These are phyloP conservation scores for Rosa persica DNA, from an alignment of 306 rosid genomes.

Conservation along the genomic window DNA sequence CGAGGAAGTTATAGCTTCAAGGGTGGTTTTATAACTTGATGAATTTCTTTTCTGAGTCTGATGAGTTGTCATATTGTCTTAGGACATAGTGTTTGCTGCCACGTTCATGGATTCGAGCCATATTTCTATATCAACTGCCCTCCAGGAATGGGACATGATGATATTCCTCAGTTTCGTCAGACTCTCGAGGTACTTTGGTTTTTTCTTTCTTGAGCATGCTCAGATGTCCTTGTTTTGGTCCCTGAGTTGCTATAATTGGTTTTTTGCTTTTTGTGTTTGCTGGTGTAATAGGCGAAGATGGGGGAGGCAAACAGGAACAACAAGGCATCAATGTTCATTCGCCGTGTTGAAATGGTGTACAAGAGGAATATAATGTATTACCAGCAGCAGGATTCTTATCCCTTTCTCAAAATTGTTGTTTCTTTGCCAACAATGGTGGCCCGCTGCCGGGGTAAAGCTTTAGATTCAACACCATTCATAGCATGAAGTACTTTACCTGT, in stretches of 20 bases:
- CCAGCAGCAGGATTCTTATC: slow-evolving; percentile 65
- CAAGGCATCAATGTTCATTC: slow-evolving; percentile 59
- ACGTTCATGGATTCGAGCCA: slow-evolving; percentile 95
- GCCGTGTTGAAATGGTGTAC: slow-evolving; percentile 78
- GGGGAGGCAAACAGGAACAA: slow-evolving; percentile 79
- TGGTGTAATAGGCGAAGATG: slow-evolving; percentile 70
- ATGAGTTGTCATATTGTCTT: slow-evolving; percentile 22
- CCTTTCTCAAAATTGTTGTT: slow-evolving; percentile 90
- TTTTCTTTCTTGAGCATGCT: slow-evolving; percentile 14
- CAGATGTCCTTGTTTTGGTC: slow-evolving; percentile 11
- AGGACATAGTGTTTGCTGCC: slow-evolving; percentile 96
- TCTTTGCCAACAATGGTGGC: slow-evolving; percentile 97
- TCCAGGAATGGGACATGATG: slow-evolving; percentile 92
- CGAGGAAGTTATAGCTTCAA: background rate
- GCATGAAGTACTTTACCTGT: background rate
- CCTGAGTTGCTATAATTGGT: slow-evolving; percentile 5
- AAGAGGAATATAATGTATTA: slow-evolving; percentile 89
- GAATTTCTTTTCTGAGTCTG: background rate
- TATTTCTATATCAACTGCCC: slow-evolving; percentile 88
- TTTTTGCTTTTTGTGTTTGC: slow-evolving; percentile 22
- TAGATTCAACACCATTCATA: background rate
- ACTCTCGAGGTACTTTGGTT: slow-evolving; percentile 66
- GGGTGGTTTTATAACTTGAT: background rate
- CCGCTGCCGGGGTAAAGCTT: slow-evolving; percentile 83
- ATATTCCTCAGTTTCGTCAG: slow-evolving; percentile 69